Percentiles rank a stretch among this genome's conserved stretches.
Evolutionary conservation across 352 stramenopile genomes (phyloP).

Genomic region (Elongisporangium prolatum): DNA sequence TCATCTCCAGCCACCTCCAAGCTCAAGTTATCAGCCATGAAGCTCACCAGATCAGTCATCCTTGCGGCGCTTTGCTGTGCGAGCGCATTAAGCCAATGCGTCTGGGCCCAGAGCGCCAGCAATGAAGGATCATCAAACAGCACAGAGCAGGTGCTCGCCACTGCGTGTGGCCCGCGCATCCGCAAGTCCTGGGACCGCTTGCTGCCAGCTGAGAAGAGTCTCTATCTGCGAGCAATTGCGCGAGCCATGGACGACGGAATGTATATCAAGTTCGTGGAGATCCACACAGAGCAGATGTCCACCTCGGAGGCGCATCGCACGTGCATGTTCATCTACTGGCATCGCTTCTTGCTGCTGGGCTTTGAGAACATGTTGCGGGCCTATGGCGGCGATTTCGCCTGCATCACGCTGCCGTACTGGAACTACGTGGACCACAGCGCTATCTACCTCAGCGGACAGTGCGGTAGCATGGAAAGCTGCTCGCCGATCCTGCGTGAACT

Average conservation of each 20-base stretch:
- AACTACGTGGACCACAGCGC: conserved; percentile 85
- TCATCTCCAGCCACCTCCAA: not conserved
- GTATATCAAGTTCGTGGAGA: conserved; percentile 86
- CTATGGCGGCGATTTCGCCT: conserved; percentile 77
- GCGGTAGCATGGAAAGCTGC: conserved; percentile 69
- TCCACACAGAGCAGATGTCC: conserved; percentile 85
- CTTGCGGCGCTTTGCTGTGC: conserved; percentile 8
- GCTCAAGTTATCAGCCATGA: conserved; percentile 9
- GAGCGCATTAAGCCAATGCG: conserved; percentile 12
- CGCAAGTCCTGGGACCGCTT: conserved; percentile 74
- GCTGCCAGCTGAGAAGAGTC: conserved; percentile 48
- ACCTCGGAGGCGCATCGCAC: conserved; percentile 75
- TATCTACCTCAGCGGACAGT: conserved; percentile 52
- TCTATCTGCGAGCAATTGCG: conserved; percentile 74
- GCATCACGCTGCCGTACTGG: conserved; percentile 85
- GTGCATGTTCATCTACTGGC: conserved; percentile 89
- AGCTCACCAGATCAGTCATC: conserved; percentile 4
- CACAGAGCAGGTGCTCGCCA: conserved; percentile 5
- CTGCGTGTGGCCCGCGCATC: conserved; percentile 55
- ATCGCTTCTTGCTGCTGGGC: conserved; percentile 68
- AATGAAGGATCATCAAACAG: conserved; percentile 1
- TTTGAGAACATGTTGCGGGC: conserved; percentile 86
- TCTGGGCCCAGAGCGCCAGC: conserved; percentile 2
- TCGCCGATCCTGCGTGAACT: conserved; percentile 66
- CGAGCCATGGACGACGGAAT: conserved; percentile 74